Conservation (phyloP, 805 yeast genomes). For the Candida nemodendra region DNA sequence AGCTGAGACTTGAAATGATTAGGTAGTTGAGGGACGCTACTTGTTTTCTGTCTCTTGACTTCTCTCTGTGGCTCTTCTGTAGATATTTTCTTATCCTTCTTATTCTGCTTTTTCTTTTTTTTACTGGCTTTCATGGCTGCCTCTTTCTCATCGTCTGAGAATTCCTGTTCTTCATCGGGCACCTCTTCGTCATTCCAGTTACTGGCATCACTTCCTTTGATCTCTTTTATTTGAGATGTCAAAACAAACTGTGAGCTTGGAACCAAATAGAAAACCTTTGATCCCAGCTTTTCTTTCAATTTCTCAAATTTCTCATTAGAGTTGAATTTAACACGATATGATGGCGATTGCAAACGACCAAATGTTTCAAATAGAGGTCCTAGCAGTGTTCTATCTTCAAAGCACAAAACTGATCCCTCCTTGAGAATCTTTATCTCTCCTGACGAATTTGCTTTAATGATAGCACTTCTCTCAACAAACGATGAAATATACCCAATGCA, state of each 20-base stretch:
- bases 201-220: constrained; percentile 93
- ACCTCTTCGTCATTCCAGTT: constrained; percentile 93
- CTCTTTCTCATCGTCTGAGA: constrained; percentile 92
- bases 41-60: constrained; percentile 10
- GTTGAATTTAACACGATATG: constrained; percentile 71
- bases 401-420: constrained; percentile 78
- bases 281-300: constrained; percentile 50
- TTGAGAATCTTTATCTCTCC: constrained; percentile 84
- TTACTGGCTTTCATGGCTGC: constrained; percentile 61
- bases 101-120: constrained; percentile 55
- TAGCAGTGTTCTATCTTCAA: constrained; percentile 64
- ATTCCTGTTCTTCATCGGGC: constrained; percentile 91
- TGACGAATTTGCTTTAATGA: constrained; percentile 69
- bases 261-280: constrained; percentile 70
- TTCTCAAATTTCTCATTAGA: constrained; percentile 46
- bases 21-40: constrained; percentile 9
- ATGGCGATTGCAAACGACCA: constrained; percentile 81
- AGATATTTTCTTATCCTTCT: constrained; percentile 19
- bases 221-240: constrained; percentile 65
- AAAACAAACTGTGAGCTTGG: constrained; percentile 76
- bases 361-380: constrained; percentile 87
- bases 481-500: constrained; percentile 67
- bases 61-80: constrained; percentile 4
- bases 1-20: constrained; percentile 23
- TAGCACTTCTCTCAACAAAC: constrained; percentile 67